Percentiles rank a stretch among this genome's conserved stretches.
Evolutionary conservation across 768 basidiomycete species (phyloP).

Genomic region (Rickenella mellea): DNA sequence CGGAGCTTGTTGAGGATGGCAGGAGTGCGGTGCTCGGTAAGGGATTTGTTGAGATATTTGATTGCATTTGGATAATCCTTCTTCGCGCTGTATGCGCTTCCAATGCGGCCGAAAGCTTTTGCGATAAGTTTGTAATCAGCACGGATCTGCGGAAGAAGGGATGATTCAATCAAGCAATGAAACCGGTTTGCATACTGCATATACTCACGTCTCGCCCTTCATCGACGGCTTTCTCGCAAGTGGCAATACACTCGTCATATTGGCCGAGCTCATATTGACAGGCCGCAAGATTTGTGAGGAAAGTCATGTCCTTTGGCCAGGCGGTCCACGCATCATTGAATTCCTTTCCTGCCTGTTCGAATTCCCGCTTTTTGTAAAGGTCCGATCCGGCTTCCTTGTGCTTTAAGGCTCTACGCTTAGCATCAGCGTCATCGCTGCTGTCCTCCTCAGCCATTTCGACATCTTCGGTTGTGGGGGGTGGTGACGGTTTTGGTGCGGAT

Average conservation of each 20-base stretch:
- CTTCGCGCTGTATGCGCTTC: constrained; percentile 76
- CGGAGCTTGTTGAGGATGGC: constrained; percentile 87
- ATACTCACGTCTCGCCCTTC: constrained; percentile 70
- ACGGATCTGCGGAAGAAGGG: constrained; percentile 46
- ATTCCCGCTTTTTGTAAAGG: constrained; percentile 80
- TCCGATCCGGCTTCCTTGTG: constrained; percentile 72
- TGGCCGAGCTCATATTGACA: constrained; percentile 92
- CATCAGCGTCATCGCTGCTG: constrained; percentile 53
- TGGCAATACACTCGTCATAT: constrained; percentile 83
- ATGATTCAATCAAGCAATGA: neutral
- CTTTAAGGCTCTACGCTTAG: constrained; percentile 62
- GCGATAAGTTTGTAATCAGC: constrained; percentile 94
- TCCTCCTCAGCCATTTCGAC: constrained; percentile 39
- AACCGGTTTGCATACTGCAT: too few species aligned
- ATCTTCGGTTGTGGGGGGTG: neutral
- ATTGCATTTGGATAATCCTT: constrained; percentile 68
- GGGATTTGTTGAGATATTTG: constrained; percentile 88
- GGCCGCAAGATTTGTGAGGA: constrained; percentile 84
- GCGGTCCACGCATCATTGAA: constrained; percentile 88
- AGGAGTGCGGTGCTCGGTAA: constrained; percentile 94
- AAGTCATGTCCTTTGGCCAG: constrained; percentile 90
- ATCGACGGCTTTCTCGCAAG: constrained; percentile 93
- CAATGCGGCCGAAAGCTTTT: constrained; percentile 87
- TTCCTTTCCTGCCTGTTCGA: constrained; percentile 62
- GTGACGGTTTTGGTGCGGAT: constrained; percentile 1